Percentiles rank a stretch among this genome's conserved stretches.
These are phyloP conservation scores for Sugiyamaella xylanicola DNA, from an alignment of 1,139 yeast species.

Conservation along the genomic window DNA sequence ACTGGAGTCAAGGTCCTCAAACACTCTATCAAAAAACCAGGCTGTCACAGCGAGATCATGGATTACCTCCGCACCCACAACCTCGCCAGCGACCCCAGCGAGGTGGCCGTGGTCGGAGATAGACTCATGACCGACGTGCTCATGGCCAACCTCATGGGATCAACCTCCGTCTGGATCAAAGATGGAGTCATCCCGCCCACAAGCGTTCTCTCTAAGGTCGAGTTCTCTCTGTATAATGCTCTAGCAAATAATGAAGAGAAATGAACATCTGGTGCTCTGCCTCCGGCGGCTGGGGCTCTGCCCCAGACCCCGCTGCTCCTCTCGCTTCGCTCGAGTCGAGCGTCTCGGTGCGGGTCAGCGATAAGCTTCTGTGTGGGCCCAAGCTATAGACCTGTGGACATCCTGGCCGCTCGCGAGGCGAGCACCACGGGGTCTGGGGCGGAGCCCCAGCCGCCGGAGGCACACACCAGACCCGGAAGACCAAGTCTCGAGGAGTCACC, in stretches of 20 bases:
- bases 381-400: no score
- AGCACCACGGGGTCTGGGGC: neutral
- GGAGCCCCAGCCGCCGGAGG: slow-evolving; percentile 1
- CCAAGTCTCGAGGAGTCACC: no score
- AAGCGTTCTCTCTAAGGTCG: slow-evolving; percentile 48
- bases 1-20: slow-evolving; percentile 79
- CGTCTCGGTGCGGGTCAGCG: no score
- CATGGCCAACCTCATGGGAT: slow-evolving; percentile 94
- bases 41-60: slow-evolving; percentile 73
- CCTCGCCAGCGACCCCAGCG: slow-evolving; percentile 51
- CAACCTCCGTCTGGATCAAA: slow-evolving; percentile 79
- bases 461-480: neutral
- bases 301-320: neutral
- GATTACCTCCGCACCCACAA: slow-evolving; percentile 50
- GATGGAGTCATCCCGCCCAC: slow-evolving; percentile 70
- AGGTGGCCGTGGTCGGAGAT: slow-evolving; percentile 88
- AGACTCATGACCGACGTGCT: slow-evolving; percentile 85
- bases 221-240: slow-evolving; percentile 29
- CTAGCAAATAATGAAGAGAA: neutral
- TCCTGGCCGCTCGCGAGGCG: neutral
- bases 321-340: neutral
- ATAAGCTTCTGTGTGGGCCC: no score
- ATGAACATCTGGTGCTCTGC: neutral
- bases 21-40: slow-evolving; percentile 86
- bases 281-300: slow-evolving; percentile 6